These are phyloP conservation scores for Paramecium sonneborni DNA, from an alignment of 73 alveolate genomes.

Conservation along the genomic window DNA sequence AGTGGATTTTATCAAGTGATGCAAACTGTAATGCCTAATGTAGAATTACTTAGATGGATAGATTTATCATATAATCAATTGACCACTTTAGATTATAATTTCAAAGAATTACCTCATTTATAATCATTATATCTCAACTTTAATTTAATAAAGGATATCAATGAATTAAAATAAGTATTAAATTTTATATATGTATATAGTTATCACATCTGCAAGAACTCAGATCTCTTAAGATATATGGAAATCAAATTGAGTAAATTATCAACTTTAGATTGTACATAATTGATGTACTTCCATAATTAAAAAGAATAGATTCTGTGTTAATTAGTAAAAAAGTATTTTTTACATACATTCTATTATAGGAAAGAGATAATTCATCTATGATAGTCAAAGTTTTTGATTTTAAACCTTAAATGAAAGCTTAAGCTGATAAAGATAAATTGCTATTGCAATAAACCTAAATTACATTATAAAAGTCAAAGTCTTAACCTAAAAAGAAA, in stretches of 20 bases:
- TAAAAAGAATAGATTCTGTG: conserved; percentile 30
- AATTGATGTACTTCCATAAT: conserved; percentile 14
- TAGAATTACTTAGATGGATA: conserved; percentile 33
- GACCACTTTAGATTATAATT: conserved; percentile 12
- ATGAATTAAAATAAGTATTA: conserved; percentile 31
- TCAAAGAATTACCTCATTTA: conserved; percentile 24
- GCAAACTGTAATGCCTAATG: conserved; percentile 25
- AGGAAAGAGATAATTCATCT: conserved; percentile 53
- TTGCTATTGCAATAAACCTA: background rate
- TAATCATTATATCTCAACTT: conserved; percentile 14
- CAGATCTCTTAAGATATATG: conserved; percentile 22
- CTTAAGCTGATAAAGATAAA: background rate
- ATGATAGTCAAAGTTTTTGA: conserved; percentile 8
- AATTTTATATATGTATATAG: background rate
- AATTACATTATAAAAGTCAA: background rate
- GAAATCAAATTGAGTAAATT: conserved; percentile 30
- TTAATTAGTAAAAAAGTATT: conserved; percentile 32
- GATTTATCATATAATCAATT: conserved; percentile 46
- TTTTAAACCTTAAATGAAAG: conserved; percentile 7
- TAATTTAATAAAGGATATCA: conserved; percentile 8
- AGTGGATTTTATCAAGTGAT: background rate
- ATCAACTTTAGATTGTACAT: conserved; percentile 30
- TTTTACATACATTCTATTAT: background rate
- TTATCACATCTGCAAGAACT: background rate
- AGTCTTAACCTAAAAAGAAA: conserved; percentile 11